Percentiles rank a stretch among this genome's conserved stretches.
Evolutionary conservation across 768 basidiomycete species (phyloP).

Genomic region (Podaxis pistillaris): DNA sequence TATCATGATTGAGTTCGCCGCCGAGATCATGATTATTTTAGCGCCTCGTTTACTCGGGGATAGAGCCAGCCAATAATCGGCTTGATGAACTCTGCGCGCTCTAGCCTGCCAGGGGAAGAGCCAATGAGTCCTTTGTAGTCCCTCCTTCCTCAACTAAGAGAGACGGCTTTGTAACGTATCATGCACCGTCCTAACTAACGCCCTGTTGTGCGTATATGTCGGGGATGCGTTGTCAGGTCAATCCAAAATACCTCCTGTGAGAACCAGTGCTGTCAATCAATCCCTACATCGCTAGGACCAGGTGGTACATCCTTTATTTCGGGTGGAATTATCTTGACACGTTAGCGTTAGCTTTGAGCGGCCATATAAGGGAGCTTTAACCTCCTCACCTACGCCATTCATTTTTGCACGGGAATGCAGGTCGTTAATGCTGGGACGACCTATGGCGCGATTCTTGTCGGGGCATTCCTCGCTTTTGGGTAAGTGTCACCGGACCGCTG

Average conservation of each 20-base stretch:
- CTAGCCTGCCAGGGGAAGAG: background rate
- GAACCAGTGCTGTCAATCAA: background rate
- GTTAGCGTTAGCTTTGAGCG: background rate
- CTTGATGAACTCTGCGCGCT: background rate
- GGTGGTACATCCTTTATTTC: background rate
- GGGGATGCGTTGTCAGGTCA: no score
- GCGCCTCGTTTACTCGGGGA: background rate
- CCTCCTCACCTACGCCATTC: background rate
- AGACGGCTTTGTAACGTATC: background rate
- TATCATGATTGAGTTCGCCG: background rate
- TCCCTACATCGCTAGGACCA: background rate
- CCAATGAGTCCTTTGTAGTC: background rate
- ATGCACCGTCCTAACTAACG: no score
- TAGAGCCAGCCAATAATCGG: background rate
- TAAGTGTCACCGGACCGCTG: constrained; percentile 17
- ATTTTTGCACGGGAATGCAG: background rate
- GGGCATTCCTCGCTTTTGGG: constrained; percentile 38
- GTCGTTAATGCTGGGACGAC: constrained; percentile 29
- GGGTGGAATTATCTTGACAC: background rate
- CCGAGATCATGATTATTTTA: background rate
- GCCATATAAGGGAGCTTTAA: background rate
- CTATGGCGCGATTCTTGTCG: constrained; percentile 41
- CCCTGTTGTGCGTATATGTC: no score
- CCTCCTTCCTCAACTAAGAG: background rate
- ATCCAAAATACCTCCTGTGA: background rate